Evolutionary conservation across 2,329 filamentous ascomycete genomes (phyloP), one percentile per base, ranked within the genome.

Genomic region (Epichloe aotearoae): DNA sequence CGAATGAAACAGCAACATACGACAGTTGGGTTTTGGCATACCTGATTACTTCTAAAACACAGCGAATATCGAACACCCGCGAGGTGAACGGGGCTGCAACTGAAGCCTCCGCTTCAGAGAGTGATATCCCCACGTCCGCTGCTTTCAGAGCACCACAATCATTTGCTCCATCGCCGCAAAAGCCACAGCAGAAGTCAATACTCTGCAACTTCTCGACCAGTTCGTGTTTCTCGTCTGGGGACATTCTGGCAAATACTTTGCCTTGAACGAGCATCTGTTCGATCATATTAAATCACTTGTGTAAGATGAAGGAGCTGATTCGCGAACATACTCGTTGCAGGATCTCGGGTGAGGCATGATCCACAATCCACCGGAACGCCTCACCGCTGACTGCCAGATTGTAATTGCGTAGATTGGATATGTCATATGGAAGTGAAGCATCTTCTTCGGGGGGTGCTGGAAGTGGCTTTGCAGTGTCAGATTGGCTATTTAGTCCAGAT

Each of bases 31-130:
- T 7, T 8, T 30, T 30, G 64, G 66, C 47, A 58, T 72, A 84
- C 80, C 82, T 77, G 55, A 98, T 97, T 56, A 98, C 84, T 61
- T 91, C 84, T 7, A 91, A 85, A 4, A 98, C 91, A 65, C 93
- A 98, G 12, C 86, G 86, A 60, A 98, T 97, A 64, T 98, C 93
- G 64, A 98, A 98, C 17, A 96, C 76, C 37, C 90, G 82, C 51
- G 88, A 95, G 0, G 93, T 98, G 60, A 98, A 98, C 0, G 94
- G 93, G 1, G 94, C 93, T n/a, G 93, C 93, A 30, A 98, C 93
- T 1, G 89, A 96, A 20, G 94, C 93, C 70, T 98, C 93, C 6
- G 94, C 93, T 67, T 98, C 93, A 0, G 91, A 97, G 1, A 98
- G 77, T 0, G 91, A 97, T 45, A 98, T 96, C 30, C 93, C 93